Evolutionary conservation across 768 basidiomycete genomes (phyloP), one percentile per base, ranked within the genome.

Genomic region (Coprinopsis cinerea): DNA sequence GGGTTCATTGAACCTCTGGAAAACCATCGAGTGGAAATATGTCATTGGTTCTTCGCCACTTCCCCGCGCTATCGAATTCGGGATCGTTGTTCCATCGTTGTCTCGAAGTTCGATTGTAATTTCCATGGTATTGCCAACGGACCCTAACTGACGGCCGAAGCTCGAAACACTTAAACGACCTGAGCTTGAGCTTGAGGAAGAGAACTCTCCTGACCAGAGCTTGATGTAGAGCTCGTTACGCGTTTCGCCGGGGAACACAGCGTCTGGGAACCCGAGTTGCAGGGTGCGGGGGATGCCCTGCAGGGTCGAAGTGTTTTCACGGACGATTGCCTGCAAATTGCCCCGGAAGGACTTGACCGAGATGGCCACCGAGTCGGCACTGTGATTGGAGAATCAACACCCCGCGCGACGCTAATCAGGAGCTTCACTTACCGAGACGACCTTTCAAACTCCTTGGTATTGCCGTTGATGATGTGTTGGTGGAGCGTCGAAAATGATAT

Each of bases 151-250:
- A 47, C 84, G 77, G 18, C 81, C 74, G 64, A 88, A 79, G 53
- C 73, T 75, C 27, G 76, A 72, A 44, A 88, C 73, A 37, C 85
- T 84, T 2, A 84, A 64, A 34, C 82, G 73, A 22, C 72, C 72
- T 36, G 71, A 67, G 23, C 68, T 67, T 35, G 64, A 66, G 52
- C 78, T 76, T 2, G 78, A 72, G 0, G 79, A 68, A 2, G 75
- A 67, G 61, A 98, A 98, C 54, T 92, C 88, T 32, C 91, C 95
- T 48, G 83, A 86, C 93, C 93, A 97, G 0, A 98, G 77, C 64
- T 96, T 96, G 70, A 97, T 79, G 65, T 97, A 98, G 11, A 97
- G 75, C 55, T 98, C 95, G 59, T 98, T 97, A 14, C 95, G 83
- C n/a, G 81, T 68, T 53, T 90, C 87, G 5, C 88, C 90, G 2